Base-by-base conservation (phyloP, 768 basidiomycete species). In the Amanita exitialis region DNA sequence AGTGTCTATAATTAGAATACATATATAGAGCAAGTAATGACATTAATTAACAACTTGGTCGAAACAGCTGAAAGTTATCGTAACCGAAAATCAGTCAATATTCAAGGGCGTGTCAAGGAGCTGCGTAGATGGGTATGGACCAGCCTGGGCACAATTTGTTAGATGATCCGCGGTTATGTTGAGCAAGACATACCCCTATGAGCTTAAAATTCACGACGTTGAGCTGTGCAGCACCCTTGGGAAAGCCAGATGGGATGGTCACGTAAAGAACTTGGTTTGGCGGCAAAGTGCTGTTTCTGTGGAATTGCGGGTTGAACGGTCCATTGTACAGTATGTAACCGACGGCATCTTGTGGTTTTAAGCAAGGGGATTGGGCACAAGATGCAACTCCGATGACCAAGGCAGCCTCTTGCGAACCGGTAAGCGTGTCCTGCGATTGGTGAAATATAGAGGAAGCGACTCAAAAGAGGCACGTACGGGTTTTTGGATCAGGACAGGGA, bases 271-370 rank as follows among this genome's bases (percentile, higher is more conserved):
- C 74, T 49, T 77, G 62, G 59, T 72, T 68, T 12, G 74, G 73
- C 15, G 65, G 67, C 49, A 65, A 41, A 1, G 59, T 57, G 21
- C 59, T 54, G 2, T 28, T 5, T 8, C 63, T 54, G 16, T 69
- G 59, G 51, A 56, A 59, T 51, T 69, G 54, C 0, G 77, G 76
- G 25, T 59, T 56, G 53, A 66, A 78, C 5, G 60, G 61, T 16
- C 77, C 78, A 41, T 68, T 70, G 59, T 74, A 77, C 41, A 79
- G 62, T n/a, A 78, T 66, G 7, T 51, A 56, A 9, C 76, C 76
- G 57, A 77, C 52, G 15, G 61, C 49, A 6, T 62, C 61, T 1
- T 53, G 41, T 6, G 60, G 61, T 5, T 61, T 30, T 15, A 48
- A 35, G 54, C 67, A 63, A 44, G 57, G 51, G 25, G 6, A 25